These are phyloP conservation scores for Penicillium sp. DNA, from an alignment of 2,329 filamentous ascomycete genomes.

Conservation along the genomic window DNA sequence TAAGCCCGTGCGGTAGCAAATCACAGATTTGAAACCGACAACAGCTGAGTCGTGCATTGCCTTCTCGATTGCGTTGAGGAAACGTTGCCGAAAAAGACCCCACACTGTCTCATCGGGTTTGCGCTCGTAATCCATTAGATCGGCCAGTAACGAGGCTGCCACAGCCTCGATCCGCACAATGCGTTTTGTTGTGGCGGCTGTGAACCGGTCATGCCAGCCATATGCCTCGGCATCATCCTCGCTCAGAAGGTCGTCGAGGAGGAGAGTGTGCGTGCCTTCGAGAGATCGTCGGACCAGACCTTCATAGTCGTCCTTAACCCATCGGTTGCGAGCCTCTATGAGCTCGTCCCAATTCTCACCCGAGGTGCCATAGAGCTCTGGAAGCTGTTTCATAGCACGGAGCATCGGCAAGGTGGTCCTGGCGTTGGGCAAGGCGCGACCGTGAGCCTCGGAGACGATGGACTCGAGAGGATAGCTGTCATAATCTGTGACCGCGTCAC, in stretches of 20 bases:
- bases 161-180: conserved; percentile 79
- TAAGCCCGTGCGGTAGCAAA: conserved; percentile 80
- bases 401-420: conserved; percentile 69
- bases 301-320: conserved; percentile 55
- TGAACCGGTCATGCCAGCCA: conserved; percentile 69
- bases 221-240: conserved; percentile 62
- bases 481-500: conserved; percentile 37
- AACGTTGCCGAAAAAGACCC: conserved; percentile 32
- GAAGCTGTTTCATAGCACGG: conserved; percentile 70
- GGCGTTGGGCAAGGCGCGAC: conserved; percentile 67
- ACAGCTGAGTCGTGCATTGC: conserved; percentile 69
- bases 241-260: conserved; percentile 78
- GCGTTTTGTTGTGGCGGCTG: conserved; percentile 66
- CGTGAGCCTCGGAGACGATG: conserved; percentile 74
- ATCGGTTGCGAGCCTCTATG: conserved; percentile 52
- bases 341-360: conserved; percentile 64
- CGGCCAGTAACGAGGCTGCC: conserved; percentile 65
- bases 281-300: conserved; percentile 68
- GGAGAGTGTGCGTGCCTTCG: conserved; percentile 70
- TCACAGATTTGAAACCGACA: conserved; percentile 79
- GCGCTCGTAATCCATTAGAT: conserved; percentile 41
- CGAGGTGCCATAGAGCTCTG: conserved; percentile 65
- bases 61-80: conserved; percentile 53
- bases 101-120: conserved; percentile 36
- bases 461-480: conserved; percentile 57